These are phyloP conservation scores for Cordyceps tenuipes DNA, from an alignment of 2,329 filamentous ascomycete genomes.

Conservation along the genomic window DNA sequence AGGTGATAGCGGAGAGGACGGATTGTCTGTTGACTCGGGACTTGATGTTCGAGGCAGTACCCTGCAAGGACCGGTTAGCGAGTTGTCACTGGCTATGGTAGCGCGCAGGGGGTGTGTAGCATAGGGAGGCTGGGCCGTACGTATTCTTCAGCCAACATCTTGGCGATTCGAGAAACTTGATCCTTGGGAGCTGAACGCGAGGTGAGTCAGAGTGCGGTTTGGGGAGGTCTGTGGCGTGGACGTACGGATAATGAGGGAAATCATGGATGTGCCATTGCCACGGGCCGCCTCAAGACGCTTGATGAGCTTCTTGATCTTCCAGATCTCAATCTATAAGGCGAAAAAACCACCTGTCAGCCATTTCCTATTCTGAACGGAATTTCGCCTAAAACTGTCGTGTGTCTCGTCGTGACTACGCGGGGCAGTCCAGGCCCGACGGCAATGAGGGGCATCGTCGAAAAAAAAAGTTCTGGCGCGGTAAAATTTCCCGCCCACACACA, in stretches of 20 bases:
- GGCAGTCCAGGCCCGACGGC: constrained; percentile 3
- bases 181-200: constrained; percentile 74
- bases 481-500: constrained; percentile 8
- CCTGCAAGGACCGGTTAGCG: constrained; percentile 41
- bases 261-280: constrained; percentile 99
- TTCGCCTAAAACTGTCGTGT: not conserved
- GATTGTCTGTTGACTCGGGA: constrained; percentile 98
- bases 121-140: constrained; percentile 42
- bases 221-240: constrained; percentile 16
- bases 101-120: not conserved
- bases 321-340: constrained; percentile 57
- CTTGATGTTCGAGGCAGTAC: constrained; percentile 98
- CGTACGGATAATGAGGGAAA: constrained; percentile 96
- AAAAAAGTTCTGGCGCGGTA: constrained; percentile 4
- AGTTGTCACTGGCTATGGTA: constrained; percentile 1
- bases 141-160: constrained; percentile 99
- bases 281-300: constrained; percentile 95
- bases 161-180: constrained; percentile 88
- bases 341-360: constrained; percentile 1
- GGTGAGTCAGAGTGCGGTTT: constrained; percentile 3
- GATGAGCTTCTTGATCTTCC: constrained; percentile 99
- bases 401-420: not conserved
- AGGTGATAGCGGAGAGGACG: constrained; percentile 95
- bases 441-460: constrained; percentile 12
- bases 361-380: not conserved